Base-by-base conservation (phyloP, 805 yeast genomes). In the Starmerella ratchasimensis region DNA sequence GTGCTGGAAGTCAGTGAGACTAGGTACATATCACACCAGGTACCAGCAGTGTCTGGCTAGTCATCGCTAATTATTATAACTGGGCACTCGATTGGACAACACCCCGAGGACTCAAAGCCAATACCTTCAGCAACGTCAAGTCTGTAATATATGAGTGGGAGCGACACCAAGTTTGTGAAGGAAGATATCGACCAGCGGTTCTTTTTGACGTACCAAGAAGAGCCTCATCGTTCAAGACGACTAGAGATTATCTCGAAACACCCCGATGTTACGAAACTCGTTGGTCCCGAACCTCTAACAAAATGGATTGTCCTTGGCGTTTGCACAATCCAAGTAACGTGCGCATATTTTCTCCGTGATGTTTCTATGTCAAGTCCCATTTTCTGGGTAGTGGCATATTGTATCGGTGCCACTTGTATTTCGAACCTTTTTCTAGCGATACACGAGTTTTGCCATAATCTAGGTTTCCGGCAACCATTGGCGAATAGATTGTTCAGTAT, bases 351-450 rank as follows among this genome's bases (percentile, higher is more conserved):
- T 39, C 60, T 84, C 36, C 63, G 79, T 39, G 56, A 77, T 50
- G 67, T 75, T 2, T 54, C 67, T 19, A 67, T 77, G 19, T 58
- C 69, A 30, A 56, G 67, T 20, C 65, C 65, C 62, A 63, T 65
- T 47, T 80, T 78, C 52, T 57, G 80, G 51, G 47, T 66, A 1
- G 53, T 72, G 10, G 88, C 93, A 4, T 84, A 84, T 51, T 59
- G 78, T 16, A 64, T 84, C 36, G 96, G 95, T 2, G 95, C 90
- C 13, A 80, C 93, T 7, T 70, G 80, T 38, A 77, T 74, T 55
- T 94, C 86, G 54, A 84, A 86, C 51, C 59, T 80, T 28, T 84
- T 83, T 54, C 63, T 84, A 45, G 88, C 93, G 20, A 82, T 84
- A 48, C 96, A 84, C 59, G 96, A 84, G 56, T 64, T 83, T 36